Evolutionary conservation across 202 grass and related monocot genomes (phyloP).

Genomic region (Eragrostis tef): DNA sequence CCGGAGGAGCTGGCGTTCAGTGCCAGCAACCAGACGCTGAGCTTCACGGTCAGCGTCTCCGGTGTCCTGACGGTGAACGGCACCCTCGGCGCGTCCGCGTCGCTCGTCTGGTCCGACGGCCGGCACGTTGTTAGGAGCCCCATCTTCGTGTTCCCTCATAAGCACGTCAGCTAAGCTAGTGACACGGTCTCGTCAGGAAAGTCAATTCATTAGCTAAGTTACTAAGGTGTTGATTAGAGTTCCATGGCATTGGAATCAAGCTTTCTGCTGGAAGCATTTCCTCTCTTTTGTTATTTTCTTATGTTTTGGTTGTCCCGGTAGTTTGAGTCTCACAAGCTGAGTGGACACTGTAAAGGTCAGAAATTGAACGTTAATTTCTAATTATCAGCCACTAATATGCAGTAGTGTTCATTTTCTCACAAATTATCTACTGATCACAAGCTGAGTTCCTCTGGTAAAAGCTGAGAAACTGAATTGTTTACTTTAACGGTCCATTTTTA

Average conservation of each 20-base stretch:
- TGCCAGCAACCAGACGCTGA: background rate
- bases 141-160: constrained; percentile 32
- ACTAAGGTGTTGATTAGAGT: background rate
- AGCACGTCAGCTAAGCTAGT: background rate
- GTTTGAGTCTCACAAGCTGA: background rate
- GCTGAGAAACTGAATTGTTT: no score
- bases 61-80: background rate
- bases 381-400: no score
- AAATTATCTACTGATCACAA: no score
- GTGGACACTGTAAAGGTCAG: no score
- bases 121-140: constrained; percentile 46
- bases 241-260: no score
- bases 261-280: background rate
- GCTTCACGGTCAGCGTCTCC: constrained; percentile 42
- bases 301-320: no score
- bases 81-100: background rate
- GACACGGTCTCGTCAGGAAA: background rate
- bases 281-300: background rate
- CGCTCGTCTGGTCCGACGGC: constrained; percentile 54
- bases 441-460: no score
- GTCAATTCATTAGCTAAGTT: background rate
- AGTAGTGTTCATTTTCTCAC: no score
- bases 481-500: no score
- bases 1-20: constrained; percentile 44
- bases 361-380: no score